Conservation (phyloP, 1,284 basidiomycete genomes). For the Fomitiporia mediterranea region DNA sequence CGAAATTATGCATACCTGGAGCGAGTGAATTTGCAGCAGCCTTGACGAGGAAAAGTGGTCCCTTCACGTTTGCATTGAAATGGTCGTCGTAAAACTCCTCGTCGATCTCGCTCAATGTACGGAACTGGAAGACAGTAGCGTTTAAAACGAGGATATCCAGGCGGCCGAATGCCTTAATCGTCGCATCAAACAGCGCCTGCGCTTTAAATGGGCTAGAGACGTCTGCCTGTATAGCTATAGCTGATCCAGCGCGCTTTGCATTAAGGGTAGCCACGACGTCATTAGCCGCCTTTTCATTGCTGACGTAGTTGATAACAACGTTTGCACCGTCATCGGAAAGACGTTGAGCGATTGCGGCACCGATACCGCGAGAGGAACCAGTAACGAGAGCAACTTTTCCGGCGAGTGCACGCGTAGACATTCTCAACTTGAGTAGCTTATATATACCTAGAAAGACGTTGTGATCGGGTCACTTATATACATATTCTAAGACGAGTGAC, state of each 20-base stretch:
- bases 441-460: too few relatives aligned
- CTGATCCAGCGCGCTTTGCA: conserved; percentile 39
- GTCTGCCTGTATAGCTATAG: conserved; percentile 49
- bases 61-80: conserved; percentile 52
- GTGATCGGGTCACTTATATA: too few relatives aligned
- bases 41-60: conserved; percentile 51
- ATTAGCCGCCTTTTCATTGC: conserved; percentile 37
- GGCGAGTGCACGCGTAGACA: too few relatives aligned
- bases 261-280: conserved; percentile 43
- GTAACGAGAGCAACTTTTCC: conserved; percentile 55
- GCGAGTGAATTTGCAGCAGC: conserved; percentile 39
- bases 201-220: conserved; percentile 28
- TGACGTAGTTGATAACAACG: conserved; percentile 53
- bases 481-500: too few relatives aligned
- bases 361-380: conserved; percentile 55
- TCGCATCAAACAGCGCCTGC: conserved; percentile 34
- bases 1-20: conserved; percentile 34
- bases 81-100: conserved; percentile 46
- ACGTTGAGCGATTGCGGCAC: conserved; percentile 46
- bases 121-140: too few relatives aligned
- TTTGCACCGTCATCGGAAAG: conserved; percentile 52
- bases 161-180: conserved; percentile 37
- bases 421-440: too few relatives aligned
- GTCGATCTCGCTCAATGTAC: conserved; percentile 40
- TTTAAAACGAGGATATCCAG: conserved; percentile 36